Percentiles rank a stretch among this genome's conserved stretches.
These are phyloP conservation scores for Discostella pseudostelligera DNA, from an alignment of 108 stramenopile species.

Conservation along the genomic window DNA sequence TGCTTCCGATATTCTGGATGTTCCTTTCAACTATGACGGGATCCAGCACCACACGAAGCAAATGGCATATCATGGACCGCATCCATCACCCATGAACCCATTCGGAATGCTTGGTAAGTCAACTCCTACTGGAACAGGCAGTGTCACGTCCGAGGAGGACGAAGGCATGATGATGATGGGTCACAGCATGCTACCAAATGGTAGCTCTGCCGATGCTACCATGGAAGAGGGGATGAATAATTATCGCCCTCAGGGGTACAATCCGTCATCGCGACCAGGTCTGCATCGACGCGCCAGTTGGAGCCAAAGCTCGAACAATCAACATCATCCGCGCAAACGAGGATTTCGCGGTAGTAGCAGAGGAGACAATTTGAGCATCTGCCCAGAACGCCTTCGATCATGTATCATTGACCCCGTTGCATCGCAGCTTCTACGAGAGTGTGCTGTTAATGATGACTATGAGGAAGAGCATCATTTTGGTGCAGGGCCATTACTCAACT, in stretches of 20 bases:
- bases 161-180: background rate
- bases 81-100: conserved; percentile 13
- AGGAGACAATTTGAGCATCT: background rate
- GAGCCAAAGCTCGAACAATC: conserved; percentile 8
- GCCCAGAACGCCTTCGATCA: conserved; percentile 16
- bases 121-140: conserved; percentile 2
- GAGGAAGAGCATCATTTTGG: background rate
- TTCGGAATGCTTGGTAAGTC: conserved; percentile 11
- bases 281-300: conserved; percentile 9
- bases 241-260: background rate
- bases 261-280: background rate
- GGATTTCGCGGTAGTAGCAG: background rate
- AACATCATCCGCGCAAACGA: background rate
- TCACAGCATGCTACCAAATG: too few relatives aligned
- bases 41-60: background rate
- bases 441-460: background rate
- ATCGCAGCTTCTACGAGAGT: conserved; percentile 16
- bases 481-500: background rate
- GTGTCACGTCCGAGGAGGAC: conserved; percentile 10
- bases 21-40: background rate
- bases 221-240: background rate
- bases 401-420: conserved; percentile 32
- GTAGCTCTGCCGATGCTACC: background rate
- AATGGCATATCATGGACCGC: conserved; percentile 6
- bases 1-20: background rate